Evolutionary conservation across 1,139 yeast genomes (phyloP).

Genomic region (Ogataea hybrid): DNA sequence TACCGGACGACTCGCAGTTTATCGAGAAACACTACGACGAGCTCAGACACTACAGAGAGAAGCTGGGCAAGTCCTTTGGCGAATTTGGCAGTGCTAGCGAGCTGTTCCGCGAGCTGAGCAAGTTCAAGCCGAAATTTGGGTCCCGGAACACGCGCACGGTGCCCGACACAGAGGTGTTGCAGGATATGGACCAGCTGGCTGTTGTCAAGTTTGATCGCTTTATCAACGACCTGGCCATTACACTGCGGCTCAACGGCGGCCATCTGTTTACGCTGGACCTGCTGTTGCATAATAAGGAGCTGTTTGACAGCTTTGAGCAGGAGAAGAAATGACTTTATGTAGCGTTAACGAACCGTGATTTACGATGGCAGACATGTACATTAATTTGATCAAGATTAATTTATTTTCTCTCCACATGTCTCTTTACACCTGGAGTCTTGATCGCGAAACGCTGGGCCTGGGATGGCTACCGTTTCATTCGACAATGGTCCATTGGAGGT

Average conservation of each 20-base stretch:
- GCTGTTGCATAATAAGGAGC: slow-evolving; percentile 36
- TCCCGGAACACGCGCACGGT: too few species aligned
- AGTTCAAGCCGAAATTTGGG: too few species aligned
- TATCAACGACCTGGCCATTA: slow-evolving; percentile 37
- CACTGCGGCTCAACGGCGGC: slow-evolving; percentile 43
- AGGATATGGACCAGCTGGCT: too few species aligned
- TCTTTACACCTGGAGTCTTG: slow-evolving; percentile 21
- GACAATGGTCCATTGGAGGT: slow-evolving; percentile 52
- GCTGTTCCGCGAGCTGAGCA: too few species aligned
- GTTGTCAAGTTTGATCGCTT: too few species aligned
- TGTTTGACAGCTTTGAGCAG: slow-evolving; percentile 37
- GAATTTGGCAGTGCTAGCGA: too few species aligned
- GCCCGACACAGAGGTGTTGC: too few species aligned
- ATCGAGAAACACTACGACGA: too few species aligned
- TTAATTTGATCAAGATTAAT: neutral
- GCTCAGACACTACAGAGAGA: too few species aligned
- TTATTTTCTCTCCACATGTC: slow-evolving; percentile 1
- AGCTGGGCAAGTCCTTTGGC: too few species aligned
- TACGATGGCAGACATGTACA: neutral
- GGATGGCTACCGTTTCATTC: slow-evolving; percentile 35
- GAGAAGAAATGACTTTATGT: slow-evolving; percentile 14
- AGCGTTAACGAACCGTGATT: slow-evolving; percentile 1
- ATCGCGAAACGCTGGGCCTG: slow-evolving; percentile 52
- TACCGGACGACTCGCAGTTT: too few species aligned
- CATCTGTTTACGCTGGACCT: slow-evolving; percentile 44